phyloP scores from a whole-genome alignment of 768 basidiomycete genomes.

The Brasilioporus rufonigricans region DNA sequence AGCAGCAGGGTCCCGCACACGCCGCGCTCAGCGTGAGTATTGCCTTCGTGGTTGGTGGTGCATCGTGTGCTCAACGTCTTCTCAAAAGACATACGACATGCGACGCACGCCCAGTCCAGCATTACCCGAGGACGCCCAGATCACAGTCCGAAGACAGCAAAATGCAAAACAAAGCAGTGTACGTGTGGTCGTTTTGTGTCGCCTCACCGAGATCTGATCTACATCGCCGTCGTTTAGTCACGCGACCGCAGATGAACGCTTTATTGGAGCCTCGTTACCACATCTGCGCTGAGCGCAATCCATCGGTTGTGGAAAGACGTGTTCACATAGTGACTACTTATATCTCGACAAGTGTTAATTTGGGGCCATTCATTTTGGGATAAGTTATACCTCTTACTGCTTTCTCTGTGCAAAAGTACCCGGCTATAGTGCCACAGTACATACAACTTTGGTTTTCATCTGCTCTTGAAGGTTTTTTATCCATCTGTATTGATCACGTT shows the following conservation, averaged over 20 bases:
- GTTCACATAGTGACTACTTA: slow-evolving; percentile 14
- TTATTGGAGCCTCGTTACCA: slow-evolving; percentile 8
- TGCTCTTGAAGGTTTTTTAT: slow-evolving; percentile 7
- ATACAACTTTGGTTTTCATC: slow-evolving; percentile 8
- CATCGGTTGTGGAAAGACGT: slow-evolving; percentile 14
- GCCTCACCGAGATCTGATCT: slow-evolving; percentile 7
- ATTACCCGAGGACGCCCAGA: slow-evolving; percentile 29
- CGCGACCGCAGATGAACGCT: slow-evolving; percentile 29
- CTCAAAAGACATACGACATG: slow-evolving; percentile 26
- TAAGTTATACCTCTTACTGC: slow-evolving; percentile 29
- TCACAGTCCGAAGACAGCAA: slow-evolving; percentile 33
- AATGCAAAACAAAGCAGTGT: slow-evolving; percentile 21
- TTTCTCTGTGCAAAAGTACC: slow-evolving; percentile 23
- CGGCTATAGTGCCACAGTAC: slow-evolving; percentile 13
- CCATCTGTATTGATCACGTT: slow-evolving; percentile 16
- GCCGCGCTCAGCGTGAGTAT: slow-evolving; percentile 25
- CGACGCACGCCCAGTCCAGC: slow-evolving; percentile 34
- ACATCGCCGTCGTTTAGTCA: slow-evolving; percentile 20
- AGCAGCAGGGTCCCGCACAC: slow-evolving; percentile 26
- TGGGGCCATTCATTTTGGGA: slow-evolving; percentile 15
- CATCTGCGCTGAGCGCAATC: slow-evolving; percentile 22
- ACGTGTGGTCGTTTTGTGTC: background rate
- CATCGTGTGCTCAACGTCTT: background rate
- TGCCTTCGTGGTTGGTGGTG: slow-evolving; percentile 4
- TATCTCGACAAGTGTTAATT: slow-evolving; percentile 25